Evolutionary conservation across 1,284 basidiomycete species (phyloP).

Genomic region (Abortiporus biennis): DNA sequence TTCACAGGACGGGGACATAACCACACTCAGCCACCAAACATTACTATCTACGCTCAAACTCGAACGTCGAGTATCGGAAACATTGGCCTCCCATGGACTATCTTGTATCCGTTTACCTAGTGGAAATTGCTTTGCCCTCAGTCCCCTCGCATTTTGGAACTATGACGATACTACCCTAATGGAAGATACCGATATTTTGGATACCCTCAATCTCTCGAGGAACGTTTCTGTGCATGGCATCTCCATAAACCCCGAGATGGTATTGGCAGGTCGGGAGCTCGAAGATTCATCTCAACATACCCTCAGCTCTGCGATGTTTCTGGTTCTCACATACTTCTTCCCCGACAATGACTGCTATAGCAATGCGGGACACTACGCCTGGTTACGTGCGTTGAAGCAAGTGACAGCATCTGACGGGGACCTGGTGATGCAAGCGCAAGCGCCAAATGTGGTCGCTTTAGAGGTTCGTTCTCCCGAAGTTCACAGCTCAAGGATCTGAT

Average conservation of each 20-base stretch:
- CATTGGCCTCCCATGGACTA: constrained; percentile 34
- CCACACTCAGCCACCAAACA: constrained; percentile 55
- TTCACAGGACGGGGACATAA: constrained; percentile 38
- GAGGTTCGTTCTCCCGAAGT: constrained; percentile 50
- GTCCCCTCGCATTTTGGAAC: constrained; percentile 71
- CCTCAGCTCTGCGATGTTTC: constrained; percentile 55
- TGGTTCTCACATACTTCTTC: constrained; percentile 77
- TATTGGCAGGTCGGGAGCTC: constrained; percentile 61
- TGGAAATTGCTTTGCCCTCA: constrained; percentile 61
- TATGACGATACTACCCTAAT: constrained; percentile 48
- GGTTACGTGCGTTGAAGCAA: constrained; percentile 52
- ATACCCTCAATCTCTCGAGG: constrained; percentile 45
- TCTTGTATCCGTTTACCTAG: constrained; percentile 45
- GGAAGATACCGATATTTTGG: constrained; percentile 50
- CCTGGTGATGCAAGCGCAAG: constrained; percentile 42
- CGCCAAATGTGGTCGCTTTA: constrained; percentile 62
- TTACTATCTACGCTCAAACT: constrained; percentile 58
- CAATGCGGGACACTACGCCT: constrained; percentile 53
- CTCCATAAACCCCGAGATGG: constrained; percentile 64
- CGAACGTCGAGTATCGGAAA: constrained; percentile 48
- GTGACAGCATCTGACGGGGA: constrained; percentile 38
- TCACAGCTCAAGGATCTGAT: no score
- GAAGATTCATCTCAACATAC: constrained; percentile 46
- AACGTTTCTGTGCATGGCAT: constrained; percentile 56
- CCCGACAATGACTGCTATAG: constrained; percentile 63